Percentiles rank a stretch among this genome's conserved stretches.
Conservation (phyloP, 1,139 yeast genomes). For the Kodamaea plutei region DNA sequence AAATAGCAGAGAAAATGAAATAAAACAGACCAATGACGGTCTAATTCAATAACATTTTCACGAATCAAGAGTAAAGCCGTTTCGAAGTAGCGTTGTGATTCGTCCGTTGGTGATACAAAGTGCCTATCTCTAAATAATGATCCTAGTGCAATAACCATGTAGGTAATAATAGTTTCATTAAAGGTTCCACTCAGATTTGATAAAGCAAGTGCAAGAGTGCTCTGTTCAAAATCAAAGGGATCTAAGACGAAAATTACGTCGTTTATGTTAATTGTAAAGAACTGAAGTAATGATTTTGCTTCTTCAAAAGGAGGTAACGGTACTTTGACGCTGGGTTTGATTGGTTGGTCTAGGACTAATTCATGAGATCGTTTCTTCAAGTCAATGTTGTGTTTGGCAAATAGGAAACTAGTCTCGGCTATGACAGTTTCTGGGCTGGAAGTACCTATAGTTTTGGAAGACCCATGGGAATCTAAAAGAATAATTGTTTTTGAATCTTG, state of each 20-base stretch:
- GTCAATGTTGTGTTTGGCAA: conserved; percentile 2
- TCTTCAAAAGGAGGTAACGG: background rate
- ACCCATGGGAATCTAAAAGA: conserved; percentile 3
- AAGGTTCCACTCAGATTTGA: conserved; percentile 11
- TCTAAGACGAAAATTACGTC: conserved; percentile 32
- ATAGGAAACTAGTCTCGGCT: conserved; percentile 4
- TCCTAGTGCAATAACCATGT: conserved; percentile 37
- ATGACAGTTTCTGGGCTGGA: conserved; percentile 6
- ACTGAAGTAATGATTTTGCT: background rate
- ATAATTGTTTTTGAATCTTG: background rate
- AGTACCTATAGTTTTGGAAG: conserved; percentile 4
- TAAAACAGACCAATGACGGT: conserved; percentile 33
- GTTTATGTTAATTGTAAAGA: conserved; percentile 15
- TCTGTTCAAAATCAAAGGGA: conserved; percentile 21
- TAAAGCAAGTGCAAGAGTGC: conserved; percentile 23
- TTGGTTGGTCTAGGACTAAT: conserved; percentile 3
- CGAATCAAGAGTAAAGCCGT: conserved; percentile 6
- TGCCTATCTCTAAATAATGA: conserved; percentile 17
- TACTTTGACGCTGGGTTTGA: conserved; percentile 5
- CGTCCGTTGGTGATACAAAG: background rate
- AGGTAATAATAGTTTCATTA: conserved; percentile 22
- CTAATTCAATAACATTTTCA: conserved; percentile 7
- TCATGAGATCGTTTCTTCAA: background rate
- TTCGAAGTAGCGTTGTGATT: conserved; percentile 5
- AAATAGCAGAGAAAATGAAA: conserved; percentile 32